phyloP scores from a whole-genome alignment of 177 flowering plant species.

The Vitis hybrid region DNA sequence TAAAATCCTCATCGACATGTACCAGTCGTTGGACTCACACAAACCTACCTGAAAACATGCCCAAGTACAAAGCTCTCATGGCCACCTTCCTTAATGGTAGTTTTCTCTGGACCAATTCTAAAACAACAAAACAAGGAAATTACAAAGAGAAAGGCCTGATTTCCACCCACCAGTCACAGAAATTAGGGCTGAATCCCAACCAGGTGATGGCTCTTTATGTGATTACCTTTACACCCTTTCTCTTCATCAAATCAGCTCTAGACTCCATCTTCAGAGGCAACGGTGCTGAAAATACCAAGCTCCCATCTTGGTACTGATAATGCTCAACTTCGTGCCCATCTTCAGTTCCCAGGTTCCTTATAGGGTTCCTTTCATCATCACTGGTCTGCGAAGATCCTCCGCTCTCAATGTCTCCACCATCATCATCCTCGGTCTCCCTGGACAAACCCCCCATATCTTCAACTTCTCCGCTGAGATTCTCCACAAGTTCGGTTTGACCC shows the following conservation, averaged over 20 bases:
- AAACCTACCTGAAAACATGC: too few species aligned
- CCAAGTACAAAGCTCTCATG: too few species aligned
- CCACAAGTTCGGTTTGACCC: slow-evolving; percentile 28
- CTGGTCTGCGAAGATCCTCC: slow-evolving; percentile 35
- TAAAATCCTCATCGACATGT: too few species aligned
- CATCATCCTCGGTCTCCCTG: slow-evolving; percentile 37
- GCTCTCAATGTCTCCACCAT: slow-evolving; percentile 32
- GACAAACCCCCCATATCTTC: slow-evolving; percentile 35
- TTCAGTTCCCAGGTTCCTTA: slow-evolving; percentile 17
- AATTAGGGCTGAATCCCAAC: not conserved
- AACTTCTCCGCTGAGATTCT: slow-evolving; percentile 22
- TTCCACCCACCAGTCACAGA: too few species aligned
- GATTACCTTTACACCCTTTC: slow-evolving; percentile 24
- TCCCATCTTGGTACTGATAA: slow-evolving; percentile 19
- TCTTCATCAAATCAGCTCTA: slow-evolving; percentile 37
- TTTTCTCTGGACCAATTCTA: too few species aligned
- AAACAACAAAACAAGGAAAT: too few species aligned
- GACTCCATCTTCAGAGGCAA: slow-evolving; percentile 66
- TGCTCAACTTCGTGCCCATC: slow-evolving; percentile 21
- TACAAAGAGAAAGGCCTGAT: too few species aligned
- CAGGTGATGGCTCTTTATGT: slow-evolving; percentile 1
- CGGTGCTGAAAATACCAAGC: slow-evolving; percentile 54
- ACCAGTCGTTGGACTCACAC: too few species aligned
- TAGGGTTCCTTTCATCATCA: slow-evolving; percentile 31
- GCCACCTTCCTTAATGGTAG: too few species aligned